Conservation (phyloP, 305 asterid genomes). For the Caryopteris hybrid region DNA sequence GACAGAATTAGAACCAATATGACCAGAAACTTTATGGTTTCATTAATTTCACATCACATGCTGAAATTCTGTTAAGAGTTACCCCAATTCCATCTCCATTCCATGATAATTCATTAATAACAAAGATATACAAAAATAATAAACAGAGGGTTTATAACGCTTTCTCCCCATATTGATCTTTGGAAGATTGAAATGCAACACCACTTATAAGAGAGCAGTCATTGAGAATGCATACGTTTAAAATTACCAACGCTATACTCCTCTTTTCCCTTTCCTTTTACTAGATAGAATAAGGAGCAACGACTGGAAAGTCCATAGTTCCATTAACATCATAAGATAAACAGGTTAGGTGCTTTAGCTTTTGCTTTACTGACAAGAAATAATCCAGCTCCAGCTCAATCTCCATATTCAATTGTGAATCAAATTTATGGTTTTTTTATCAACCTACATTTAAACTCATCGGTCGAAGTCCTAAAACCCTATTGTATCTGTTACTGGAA, state of each 20-base stretch:
- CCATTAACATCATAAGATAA: background rate
- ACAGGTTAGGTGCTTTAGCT: background rate
- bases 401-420: background rate
- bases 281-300: background rate
- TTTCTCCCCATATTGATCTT: background rate
- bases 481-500: background rate
- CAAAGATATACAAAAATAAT: background rate
- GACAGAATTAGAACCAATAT: background rate
- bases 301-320: background rate
- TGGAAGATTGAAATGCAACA: background rate
- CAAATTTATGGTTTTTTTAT: background rate
- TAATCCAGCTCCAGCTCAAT: background rate
- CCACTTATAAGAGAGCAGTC: background rate
- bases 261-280: background rate
- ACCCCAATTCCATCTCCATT: background rate
- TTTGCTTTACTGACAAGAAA: background rate
- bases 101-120: background rate
- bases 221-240: background rate
- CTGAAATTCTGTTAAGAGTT: background rate
- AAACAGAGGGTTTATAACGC: background rate
- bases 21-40: background rate
- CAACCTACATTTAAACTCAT: background rate
- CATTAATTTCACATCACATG: background rate
- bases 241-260: background rate
- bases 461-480: slow-evolving; percentile 1